Percentiles rank a stretch among this genome's conserved stretches.
Evolutionary conservation across 352 stramenopile species (phyloP).

Genomic region (Pythium brachiatum): DNA sequence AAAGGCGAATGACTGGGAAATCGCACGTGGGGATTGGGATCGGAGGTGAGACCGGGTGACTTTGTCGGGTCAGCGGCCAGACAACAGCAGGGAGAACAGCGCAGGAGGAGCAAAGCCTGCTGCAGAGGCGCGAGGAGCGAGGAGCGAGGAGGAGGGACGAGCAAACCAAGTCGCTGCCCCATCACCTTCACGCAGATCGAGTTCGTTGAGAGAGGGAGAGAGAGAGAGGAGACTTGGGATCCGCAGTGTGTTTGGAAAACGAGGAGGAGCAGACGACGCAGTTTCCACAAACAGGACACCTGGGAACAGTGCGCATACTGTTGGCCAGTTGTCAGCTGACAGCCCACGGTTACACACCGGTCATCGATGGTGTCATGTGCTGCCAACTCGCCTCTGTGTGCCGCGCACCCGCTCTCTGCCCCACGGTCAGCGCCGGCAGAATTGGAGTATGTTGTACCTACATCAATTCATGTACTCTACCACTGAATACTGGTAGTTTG

Average conservation of each 20-base stretch:
- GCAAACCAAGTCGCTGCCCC: no score
- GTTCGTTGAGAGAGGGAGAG: no score
- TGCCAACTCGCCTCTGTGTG: neutral
- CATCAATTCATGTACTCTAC: no score
- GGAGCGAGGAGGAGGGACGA: no score
- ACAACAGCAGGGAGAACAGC: neutral
- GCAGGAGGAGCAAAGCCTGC: no score
- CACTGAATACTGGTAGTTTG: no score
- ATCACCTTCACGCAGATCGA: no score
- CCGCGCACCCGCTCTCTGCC: no score
- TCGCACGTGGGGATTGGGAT: neutral
- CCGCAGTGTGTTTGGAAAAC: neutral
- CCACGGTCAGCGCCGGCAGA: no score
- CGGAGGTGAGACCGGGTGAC: neutral
- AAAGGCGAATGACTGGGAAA: conserved; percentile 4
- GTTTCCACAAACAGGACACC: neutral
- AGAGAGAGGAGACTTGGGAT: neutral
- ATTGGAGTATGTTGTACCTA: no score
- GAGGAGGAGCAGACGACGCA: neutral
- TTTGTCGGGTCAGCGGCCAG: neutral
- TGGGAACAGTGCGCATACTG: neutral
- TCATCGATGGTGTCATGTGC: neutral
- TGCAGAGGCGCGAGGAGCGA: neutral
- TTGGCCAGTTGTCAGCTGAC: neutral
- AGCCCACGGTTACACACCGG: neutral